Percentiles rank a stretch among this genome's conserved stretches.
These are phyloP conservation scores for Fusarium begoniae DNA, from an alignment of 2,329 filamentous ascomycete genomes.

Conservation along the genomic window DNA sequence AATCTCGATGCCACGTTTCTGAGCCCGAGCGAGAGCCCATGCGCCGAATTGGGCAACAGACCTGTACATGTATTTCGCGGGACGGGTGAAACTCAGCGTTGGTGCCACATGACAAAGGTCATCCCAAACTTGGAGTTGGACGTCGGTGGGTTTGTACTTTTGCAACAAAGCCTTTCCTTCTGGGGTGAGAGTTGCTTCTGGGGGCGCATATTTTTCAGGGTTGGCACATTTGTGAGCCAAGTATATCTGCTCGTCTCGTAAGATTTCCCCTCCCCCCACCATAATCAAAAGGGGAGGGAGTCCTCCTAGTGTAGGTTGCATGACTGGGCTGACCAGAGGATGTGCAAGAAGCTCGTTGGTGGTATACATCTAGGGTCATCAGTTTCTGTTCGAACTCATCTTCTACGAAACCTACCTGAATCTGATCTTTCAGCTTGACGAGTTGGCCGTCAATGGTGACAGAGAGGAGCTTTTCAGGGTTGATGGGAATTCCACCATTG, in stretches of 20 bases:
- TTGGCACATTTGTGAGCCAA: slow-evolving; percentile 94
- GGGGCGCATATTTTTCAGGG: slow-evolving; percentile 78
- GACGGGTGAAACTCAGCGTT: slow-evolving; percentile 94
- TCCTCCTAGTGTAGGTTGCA: slow-evolving; percentile 89
- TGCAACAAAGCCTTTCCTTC: slow-evolving; percentile 67
- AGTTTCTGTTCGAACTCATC: not conserved
- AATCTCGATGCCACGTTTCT: slow-evolving; percentile 82
- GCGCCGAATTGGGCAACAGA: slow-evolving; percentile 92
- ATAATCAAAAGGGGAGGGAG: slow-evolving; percentile 88
- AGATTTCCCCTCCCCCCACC: slow-evolving; percentile 85
- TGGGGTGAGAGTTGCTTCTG: slow-evolving; percentile 69
- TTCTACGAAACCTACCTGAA: slow-evolving; percentile 69
- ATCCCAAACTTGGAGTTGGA: slow-evolving; percentile 96
- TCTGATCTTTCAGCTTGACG: slow-evolving; percentile 86
- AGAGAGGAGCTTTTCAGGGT: slow-evolving; percentile 58
- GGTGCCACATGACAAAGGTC: slow-evolving; percentile 92
- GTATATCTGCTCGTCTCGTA: slow-evolving; percentile 95
- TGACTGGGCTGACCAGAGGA: slow-evolving; percentile 86
- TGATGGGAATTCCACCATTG: slow-evolving; percentile 42
- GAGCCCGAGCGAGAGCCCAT: slow-evolving; percentile 86
- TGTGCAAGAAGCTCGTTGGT: slow-evolving; percentile 87
- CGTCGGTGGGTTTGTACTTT: slow-evolving; percentile 83
- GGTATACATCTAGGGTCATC: slow-evolving; percentile 68
- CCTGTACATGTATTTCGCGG: slow-evolving; percentile 95
- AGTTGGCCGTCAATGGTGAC: slow-evolving; percentile 76